These are phyloP conservation scores for Pilobolus umbonatus DNA, from an alignment of 192 early-diverging fungal genomes.

Conservation along the genomic window DNA sequence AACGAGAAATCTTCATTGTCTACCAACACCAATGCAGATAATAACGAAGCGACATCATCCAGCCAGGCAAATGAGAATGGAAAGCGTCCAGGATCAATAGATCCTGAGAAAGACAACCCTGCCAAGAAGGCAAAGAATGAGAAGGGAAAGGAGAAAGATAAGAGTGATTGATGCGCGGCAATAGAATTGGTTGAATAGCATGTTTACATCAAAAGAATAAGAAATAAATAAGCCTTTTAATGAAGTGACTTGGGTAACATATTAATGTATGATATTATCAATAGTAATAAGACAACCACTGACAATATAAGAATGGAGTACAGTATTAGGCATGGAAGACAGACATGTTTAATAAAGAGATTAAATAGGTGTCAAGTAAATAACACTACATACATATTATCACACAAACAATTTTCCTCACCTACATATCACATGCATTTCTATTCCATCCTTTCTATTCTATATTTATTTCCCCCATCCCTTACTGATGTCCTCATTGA, in stretches of 20 bases:
- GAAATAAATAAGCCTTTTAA: not conserved
- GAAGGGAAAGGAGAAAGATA: constrained; percentile 17
- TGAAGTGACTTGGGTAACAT: not conserved
- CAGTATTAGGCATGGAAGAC: no score
- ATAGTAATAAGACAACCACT: not conserved
- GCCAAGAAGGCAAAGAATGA: constrained; percentile 5
- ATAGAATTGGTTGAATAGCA: not conserved
- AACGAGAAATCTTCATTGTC: not conserved
- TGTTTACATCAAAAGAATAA: not conserved
- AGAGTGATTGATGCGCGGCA: constrained; percentile 1
- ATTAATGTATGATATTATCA: not conserved
- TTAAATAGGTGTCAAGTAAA: no score
- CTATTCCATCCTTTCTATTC: no score
- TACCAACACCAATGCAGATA: not conserved
- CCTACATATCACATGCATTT: no score
- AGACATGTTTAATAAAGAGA: no score
- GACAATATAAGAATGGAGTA: not conserved
- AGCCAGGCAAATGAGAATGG: not conserved
- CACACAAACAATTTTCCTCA: no score
- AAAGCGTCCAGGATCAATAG: not conserved
- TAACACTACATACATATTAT: no score
- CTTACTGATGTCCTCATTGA: not conserved
- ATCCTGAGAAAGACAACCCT: not conserved
- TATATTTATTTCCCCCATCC: not conserved
- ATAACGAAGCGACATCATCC: not conserved